Evolutionary conservation across 768 basidiomycete species (phyloP), one percentile per base, ranked within the genome.

Genomic region (Cystofilobasidium capitatum): DNA sequence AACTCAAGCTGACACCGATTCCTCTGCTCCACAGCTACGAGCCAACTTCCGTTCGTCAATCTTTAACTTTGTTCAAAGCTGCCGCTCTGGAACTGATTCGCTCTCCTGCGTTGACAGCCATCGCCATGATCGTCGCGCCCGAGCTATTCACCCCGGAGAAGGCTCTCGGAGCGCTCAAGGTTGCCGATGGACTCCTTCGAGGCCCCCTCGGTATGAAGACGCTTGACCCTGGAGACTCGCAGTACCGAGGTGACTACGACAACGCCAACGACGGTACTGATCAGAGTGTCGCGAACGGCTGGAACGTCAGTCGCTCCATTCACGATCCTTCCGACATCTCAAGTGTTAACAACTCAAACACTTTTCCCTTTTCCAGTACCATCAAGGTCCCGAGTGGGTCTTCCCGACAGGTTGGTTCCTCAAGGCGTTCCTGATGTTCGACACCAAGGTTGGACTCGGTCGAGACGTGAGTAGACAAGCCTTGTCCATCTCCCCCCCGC

Each of bases 381-480:
- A 78, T 66, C 77, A 92, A 85, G 91, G 90, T 22, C 91, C 91
- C 5, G 89, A 92, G 75, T 96, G 91, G 91, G 88, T 87, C 13
- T 94, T 91, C 91, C 91, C 91, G 14, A 78, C 91, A 51, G 96
- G 96, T 4, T 98, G 91, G 79, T 97, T 96, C 82, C 78, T 98
- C 70, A 85, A 91, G 59, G 91, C 96, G 0, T 96, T 91, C 77
- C 82, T 97, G 54, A 78, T 89, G 75, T 98, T 98, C 76, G 91
- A 96, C 75, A 83, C 80, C 16, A 78, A 79, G 16, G 83, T 81
- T 20, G 90, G 89, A 1, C 79, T 77, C 13, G 88, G 87, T 29
- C 84, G 85, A 76, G 76, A 84, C 75, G 89, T 89, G 67, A 64
- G 85, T 79, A 24, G 20, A 42, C 59, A 24, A 40, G 47, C 59